Conservation (phyloP, 768 basidiomycete genomes). For the Agaricus blazei region DNA sequence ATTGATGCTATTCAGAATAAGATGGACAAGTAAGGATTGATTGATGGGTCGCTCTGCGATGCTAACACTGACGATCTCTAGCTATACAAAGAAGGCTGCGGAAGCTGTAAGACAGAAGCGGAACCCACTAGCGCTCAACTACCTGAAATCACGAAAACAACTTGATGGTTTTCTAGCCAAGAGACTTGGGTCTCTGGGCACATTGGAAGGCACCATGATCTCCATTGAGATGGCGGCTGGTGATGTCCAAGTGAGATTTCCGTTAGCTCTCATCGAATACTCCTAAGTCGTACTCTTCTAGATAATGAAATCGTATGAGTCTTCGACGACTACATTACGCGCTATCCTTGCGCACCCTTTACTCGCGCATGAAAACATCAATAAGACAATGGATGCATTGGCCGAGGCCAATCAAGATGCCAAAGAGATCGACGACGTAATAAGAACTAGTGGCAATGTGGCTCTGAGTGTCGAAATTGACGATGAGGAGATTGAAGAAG, state of each 20-base stretch:
- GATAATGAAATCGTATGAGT: constrained; percentile 86
- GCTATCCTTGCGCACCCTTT: constrained; percentile 77
- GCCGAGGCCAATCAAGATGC: constrained; percentile 81
- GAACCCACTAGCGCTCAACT: constrained; percentile 67
- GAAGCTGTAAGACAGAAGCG: constrained; percentile 63
- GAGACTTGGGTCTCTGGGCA: constrained; percentile 67
- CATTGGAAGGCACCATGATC: constrained; percentile 70
- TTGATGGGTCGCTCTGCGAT: neutral
- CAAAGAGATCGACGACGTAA: constrained; percentile 74
- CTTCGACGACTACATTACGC: constrained; percentile 73
- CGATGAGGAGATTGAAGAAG: constrained; percentile 52
- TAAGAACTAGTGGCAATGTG: constrained; percentile 62
- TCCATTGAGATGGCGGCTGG: constrained; percentile 87
- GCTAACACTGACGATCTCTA: constrained; percentile 22
- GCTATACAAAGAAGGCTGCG: constrained; percentile 63
- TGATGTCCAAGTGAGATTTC: constrained; percentile 67
- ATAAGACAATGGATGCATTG: constrained; percentile 84
- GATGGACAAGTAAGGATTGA: constrained; percentile 60
- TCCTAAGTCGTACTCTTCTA: constrained; percentile 20
- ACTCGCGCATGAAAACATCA: constrained; percentile 71
- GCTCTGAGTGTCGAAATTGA: constrained; percentile 48
- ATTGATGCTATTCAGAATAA: constrained; percentile 62
- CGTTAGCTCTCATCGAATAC: no score
- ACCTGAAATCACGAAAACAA: constrained; percentile 78
- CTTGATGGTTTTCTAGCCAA: constrained; percentile 74